These are phyloP conservation scores for Earliella scabrosa DNA, from an alignment of 1,284 basidiomycete genomes.

Conservation along the genomic window DNA sequence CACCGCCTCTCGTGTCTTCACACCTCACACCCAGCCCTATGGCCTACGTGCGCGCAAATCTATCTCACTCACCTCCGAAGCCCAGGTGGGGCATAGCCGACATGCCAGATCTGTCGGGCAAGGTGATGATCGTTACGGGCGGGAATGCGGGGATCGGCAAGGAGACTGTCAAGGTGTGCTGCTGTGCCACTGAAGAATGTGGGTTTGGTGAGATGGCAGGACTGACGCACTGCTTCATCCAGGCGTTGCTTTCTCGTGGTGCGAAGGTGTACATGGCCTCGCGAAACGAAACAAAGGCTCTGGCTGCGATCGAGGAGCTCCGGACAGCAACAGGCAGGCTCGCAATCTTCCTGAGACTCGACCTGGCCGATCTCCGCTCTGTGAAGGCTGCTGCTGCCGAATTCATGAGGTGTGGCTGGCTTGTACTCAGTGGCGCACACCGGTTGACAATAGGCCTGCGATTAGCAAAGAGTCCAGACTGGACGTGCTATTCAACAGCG, in stretches of 20 bases:
- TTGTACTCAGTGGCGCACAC: constrained; percentile 35
- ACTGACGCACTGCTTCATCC: neutral
- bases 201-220: neutral
- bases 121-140: constrained; percentile 29
- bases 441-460: constrained; percentile 41
- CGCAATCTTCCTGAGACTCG: constrained; percentile 57
- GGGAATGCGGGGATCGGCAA: constrained; percentile 28
- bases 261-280: constrained; percentile 71
- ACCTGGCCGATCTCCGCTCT: constrained; percentile 59
- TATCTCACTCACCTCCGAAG: constrained; percentile 18
- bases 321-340: constrained; percentile 31
- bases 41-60: constrained; percentile 10
- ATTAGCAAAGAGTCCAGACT: constrained; percentile 18
- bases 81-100: constrained; percentile 23
- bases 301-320: constrained; percentile 54
- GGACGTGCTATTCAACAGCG: constrained; percentile 21
- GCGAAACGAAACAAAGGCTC: constrained; percentile 50
- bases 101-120: constrained; percentile 24
- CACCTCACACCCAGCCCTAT: neutral
- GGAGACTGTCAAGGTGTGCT: constrained; percentile 27
- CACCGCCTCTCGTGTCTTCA: neutral
- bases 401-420: constrained; percentile 24
- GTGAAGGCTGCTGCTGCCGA: constrained; percentile 52
- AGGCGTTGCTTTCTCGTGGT: constrained; percentile 55
- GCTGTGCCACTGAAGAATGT: neutral